These are phyloP conservation scores for Lactarius vividus DNA, from an alignment of 768 basidiomycete genomes.

Conservation along the genomic window DNA sequence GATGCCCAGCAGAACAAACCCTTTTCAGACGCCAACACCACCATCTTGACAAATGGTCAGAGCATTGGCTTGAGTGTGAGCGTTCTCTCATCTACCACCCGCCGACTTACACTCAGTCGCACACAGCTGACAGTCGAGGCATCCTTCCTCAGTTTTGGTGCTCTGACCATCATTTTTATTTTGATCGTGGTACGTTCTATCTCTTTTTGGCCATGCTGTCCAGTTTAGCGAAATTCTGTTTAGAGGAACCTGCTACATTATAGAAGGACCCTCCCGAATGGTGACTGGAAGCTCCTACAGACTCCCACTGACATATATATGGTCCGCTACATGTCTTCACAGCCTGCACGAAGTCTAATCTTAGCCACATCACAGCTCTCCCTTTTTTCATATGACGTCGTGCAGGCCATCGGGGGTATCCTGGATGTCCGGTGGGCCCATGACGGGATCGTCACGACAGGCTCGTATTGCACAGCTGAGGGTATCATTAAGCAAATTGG, in stretches of 20 bases:
- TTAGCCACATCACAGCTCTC: constrained; percentile 26
- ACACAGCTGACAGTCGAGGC: constrained; percentile 36
- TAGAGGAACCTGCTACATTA: constrained; percentile 4
- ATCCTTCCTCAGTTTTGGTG: constrained; percentile 20
- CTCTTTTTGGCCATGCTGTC: too few species aligned
- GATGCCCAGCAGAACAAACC: neutral
- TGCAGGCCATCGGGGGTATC: constrained; percentile 40
- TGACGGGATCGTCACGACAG: constrained; percentile 34
- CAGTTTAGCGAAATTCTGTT: neutral
- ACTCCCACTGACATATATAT: constrained; percentile 43
- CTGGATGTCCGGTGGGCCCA: constrained; percentile 40
- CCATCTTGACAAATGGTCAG: constrained; percentile 35
- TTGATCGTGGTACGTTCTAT: constrained; percentile 11
- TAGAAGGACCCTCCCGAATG: neutral
- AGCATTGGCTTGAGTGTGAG: constrained; percentile 38
- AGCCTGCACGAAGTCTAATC: neutral
- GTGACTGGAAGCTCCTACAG: constrained; percentile 32
- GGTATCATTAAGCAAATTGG: constrained; percentile 42
- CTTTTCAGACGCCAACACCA: neutral
- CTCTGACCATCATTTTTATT: neutral
- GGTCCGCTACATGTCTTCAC: constrained; percentile 30
- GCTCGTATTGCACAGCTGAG: constrained; percentile 39
- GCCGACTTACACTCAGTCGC: neutral
- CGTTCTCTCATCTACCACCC: neutral
- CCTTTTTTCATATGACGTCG: constrained; percentile 33